A percentile compares a stretch with the other conserved stretches of the same genome.
These are phyloP conservation scores for Kluyveromyces lactis DNA, from an alignment of 805 yeast species.

Conservation along the genomic window DNA sequence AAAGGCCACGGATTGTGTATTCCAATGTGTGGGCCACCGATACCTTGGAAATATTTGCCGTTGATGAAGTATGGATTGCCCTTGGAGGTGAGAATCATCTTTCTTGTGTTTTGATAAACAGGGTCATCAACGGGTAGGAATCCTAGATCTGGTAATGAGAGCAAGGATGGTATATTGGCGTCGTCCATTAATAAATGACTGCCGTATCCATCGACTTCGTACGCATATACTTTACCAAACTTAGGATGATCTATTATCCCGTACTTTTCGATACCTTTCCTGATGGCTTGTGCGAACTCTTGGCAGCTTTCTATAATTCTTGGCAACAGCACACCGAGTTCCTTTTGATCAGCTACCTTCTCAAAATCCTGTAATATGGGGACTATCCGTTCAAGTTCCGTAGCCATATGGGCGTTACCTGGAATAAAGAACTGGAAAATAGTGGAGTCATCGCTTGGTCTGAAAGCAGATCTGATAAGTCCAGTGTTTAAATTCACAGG, in stretches of 20 bases:
- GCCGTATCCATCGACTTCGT: conserved; percentile 85
- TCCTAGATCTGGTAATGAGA: conserved; percentile 76
- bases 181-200: conserved; percentile 74
- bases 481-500: conserved; percentile 71
- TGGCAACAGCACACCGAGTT: conserved; percentile 27
- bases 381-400: conserved; percentile 43
- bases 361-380: conserved; percentile 19
- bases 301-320: conserved; percentile 25
- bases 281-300: conserved; percentile 35
- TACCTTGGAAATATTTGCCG: conserved; percentile 61
- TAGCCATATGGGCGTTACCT: conserved; percentile 69
- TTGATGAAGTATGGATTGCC: conserved; percentile 74
- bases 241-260: conserved; percentile 61
- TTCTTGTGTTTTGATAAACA: conserved; percentile 69
- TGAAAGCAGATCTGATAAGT: conserved; percentile 68
- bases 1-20: conserved; percentile 82
- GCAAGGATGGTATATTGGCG: conserved; percentile 78
- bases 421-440: conserved; percentile 77
- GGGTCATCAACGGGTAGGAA: conserved; percentile 42
- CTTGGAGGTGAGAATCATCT: conserved; percentile 55
- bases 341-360: conserved; percentile 11
- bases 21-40: conserved; percentile 91
- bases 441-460: conserved; percentile 86
- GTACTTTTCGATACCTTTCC: conserved; percentile 48
- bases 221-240: conserved; percentile 76